These are phyloP conservation scores for Metarhizium brunneum DNA, from an alignment of 2,329 filamentous ascomycete species.

Conservation along the genomic window DNA sequence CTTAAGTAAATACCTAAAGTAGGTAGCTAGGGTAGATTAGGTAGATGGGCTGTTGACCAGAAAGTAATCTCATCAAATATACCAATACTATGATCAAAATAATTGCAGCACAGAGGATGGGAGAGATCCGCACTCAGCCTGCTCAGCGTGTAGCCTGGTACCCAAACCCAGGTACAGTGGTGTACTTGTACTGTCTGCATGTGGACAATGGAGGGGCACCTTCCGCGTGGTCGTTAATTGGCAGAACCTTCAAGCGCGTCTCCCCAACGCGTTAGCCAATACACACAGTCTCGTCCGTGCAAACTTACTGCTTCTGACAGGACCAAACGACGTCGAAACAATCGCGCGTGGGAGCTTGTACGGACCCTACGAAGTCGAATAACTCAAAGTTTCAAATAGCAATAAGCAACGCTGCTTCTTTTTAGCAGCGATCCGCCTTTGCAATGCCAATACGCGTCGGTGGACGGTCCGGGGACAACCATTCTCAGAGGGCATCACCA, in stretches of 20 bases:
- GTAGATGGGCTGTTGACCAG: no score
- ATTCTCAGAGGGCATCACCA: slow-evolving; percentile 13
- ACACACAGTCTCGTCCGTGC: background rate
- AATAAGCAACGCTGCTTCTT: background rate
- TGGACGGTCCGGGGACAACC: slow-evolving; percentile 9
- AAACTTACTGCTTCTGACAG: background rate
- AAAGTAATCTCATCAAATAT: no score
- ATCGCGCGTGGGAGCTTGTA: background rate
- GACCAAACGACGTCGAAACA: background rate
- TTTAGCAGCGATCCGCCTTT: background rate
- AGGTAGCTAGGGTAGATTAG: no score
- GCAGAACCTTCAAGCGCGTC: background rate
- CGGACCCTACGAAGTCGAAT: background rate
- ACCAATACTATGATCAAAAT: no score
- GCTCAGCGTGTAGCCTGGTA: no score
- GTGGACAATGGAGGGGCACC: background rate
- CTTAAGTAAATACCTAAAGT: no score
- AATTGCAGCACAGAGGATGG: no score
- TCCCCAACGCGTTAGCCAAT: background rate
- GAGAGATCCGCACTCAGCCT: no score
- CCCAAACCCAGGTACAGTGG: no score
- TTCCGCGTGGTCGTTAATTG: background rate
- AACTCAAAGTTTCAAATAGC: background rate
- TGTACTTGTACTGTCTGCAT: no score
- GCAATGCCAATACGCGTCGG: slow-evolving; percentile 18